Base-by-base conservation (phyloP, 2,329 filamentous ascomycete species). In the Monosporascus sp. region DNA sequence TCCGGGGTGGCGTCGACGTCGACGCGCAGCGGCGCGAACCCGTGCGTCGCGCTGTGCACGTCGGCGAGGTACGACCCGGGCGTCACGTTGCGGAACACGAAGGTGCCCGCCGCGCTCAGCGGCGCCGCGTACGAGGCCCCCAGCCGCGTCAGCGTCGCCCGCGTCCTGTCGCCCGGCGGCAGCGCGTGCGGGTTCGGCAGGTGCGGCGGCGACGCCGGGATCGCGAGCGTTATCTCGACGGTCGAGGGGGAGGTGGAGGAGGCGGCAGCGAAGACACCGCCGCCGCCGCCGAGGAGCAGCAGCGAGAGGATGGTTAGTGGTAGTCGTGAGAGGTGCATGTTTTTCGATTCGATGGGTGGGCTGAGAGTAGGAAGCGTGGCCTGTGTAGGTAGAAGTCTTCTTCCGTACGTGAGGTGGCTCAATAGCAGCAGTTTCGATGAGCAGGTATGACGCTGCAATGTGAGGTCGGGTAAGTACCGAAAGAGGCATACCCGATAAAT, bases 51-150 rank as follows among this genome's bases (percentile, higher is more conserved):
- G 67, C 85, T 87, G 73, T 92, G 84, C 48, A 97, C 79, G 61
- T 94, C 90, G 48, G 88, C 84, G 6, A 97, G 81, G 69, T 97
- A 97, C 54, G 85, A 89, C 1, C 86, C 88, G 1, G 78, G 69
- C 5, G 81, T 79, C 50, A 96, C 78, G 62, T 91, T 85, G 60
- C 72, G 73, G 76, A 97, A 96, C 58, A 84, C 78, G 66, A 97
- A 91, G 24, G 82, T 85, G 69, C 89, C 88, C 61, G 78, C 71
- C 41, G 79, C 74, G 14, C 86, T 85, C 9, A 96, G 74, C 9
- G 86, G 85, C 14, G 88, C 84, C 26, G 79, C 63, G 64, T 68
- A 62, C 56, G 67, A 60, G 35, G 56, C 57, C 55, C 70, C 66
- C 11, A 75, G 72, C 19, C 77, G 63, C 20, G 73, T 72, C 48